Evolutionary conservation across 345 rosid species (phyloP), one percentile per base, ranked within the genome.

Genomic region (Citropsis articulata): DNA sequence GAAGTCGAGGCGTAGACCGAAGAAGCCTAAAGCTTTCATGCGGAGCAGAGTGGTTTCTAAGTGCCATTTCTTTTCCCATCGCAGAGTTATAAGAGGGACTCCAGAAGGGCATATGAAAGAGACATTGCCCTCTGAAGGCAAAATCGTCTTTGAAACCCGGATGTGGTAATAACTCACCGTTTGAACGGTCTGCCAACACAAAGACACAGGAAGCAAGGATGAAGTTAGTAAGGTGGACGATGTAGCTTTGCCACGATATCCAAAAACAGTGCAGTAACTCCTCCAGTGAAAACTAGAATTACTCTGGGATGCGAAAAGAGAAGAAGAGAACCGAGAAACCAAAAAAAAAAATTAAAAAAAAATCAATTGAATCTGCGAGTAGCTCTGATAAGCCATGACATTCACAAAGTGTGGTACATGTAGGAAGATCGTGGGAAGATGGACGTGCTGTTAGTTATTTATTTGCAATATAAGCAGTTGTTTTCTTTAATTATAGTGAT

Each of bases 241-340:
- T 50, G 64, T 48, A 21, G 31, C 69, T 71, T 72, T 75, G 75
- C 77, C 88, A 38, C 42, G 71, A 45, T 62, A n/a, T n/a, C 82
- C 10, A 76, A 27, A 12, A 65, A 66, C 42, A 27, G 73, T 77
- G 85, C 88, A 1, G 25, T 57, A 53, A 87, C 88, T 70, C 89
- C 90, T 73, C 27, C 72, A 42, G 71, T 50, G 45, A 76, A 25
- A 28, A 75, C 75, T 67, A 75, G 68, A 31, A 69, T 78, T 33
- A 78, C 86, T n/a, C 79, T 90, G 78, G 88, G 85, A 40, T 78
- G 63, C 42, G 85, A 77, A 79, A 86, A 56, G 84, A 86, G 85
- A 67, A 88, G 78, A 82, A 87, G 91, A 78, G 89, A 82, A 71
- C 80, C 86, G 3, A 81, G 80, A 27, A 42, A 85, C 8, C 8